Conservation (phyloP, 805 yeast genomes). For the Teunomyces lycoperdinae region DNA sequence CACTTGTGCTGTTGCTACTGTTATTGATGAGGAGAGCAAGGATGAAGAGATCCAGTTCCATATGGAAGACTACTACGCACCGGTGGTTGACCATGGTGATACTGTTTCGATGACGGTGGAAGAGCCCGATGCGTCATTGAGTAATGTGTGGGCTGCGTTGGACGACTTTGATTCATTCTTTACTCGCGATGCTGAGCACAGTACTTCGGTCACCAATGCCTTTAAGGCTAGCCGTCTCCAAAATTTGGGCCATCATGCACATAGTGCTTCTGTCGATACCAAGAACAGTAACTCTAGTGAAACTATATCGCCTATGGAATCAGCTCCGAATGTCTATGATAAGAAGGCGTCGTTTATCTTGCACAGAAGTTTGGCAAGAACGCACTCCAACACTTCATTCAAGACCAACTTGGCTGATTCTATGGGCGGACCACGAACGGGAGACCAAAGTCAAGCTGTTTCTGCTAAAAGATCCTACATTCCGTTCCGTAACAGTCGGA, state of each 20-base stretch:
- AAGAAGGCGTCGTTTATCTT: slow-evolving; percentile 74
- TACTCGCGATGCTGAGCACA: slow-evolving; percentile 52
- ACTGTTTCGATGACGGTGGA: slow-evolving; percentile 50
- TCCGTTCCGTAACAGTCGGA: slow-evolving; percentile 38
- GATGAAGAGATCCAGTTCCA: slow-evolving; percentile 51
- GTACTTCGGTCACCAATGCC: slow-evolving; percentile 23
- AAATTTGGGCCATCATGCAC: slow-evolving; percentile 31
- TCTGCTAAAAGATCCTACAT: slow-evolving; percentile 35
- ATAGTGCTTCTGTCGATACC: slow-evolving; percentile 62
- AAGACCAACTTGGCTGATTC: slow-evolving; percentile 74
- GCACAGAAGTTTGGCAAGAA: slow-evolving; percentile 68
- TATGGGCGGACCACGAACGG: slow-evolving; percentile 24
- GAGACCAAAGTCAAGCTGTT: slow-evolving; percentile 10
- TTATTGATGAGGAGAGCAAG: slow-evolving; percentile 20
- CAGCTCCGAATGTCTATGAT: slow-evolving; percentile 76
- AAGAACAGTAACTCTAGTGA: slow-evolving; percentile 44
- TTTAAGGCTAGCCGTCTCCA: slow-evolving; percentile 1
- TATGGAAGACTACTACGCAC: slow-evolving; percentile 53
- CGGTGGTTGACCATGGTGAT: slow-evolving; percentile 39
- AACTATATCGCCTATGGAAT: slow-evolving; percentile 54
- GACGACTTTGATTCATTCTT: slow-evolving; percentile 88
- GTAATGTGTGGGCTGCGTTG: slow-evolving; percentile 89
- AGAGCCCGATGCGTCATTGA: slow-evolving; percentile 69
- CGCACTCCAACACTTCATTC: slow-evolving; percentile 75
- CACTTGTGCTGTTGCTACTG: slow-evolving; percentile 58